Base-by-base conservation (phyloP, 1,139 yeast species). In the Pichia norvegensis region DNA sequence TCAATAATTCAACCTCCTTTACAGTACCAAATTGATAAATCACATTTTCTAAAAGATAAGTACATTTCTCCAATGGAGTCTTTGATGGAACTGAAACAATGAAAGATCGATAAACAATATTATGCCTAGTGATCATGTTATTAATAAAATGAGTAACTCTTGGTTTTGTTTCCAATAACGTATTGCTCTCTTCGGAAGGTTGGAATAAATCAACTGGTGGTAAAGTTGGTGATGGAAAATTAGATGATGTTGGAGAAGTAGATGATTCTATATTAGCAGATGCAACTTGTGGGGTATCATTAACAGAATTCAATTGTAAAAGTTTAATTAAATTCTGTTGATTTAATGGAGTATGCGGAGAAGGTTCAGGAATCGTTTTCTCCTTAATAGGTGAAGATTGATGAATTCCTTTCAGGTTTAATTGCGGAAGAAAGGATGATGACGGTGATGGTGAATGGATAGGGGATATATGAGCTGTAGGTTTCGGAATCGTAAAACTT, bases 71-170 rank as follows among this genome's bases (percentile, higher is more conserved):
- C 4, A 29, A 10, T 5, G 61, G 55, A 2, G 62, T 55, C 43
- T 52, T 55, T 27, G 43, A 48, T 7, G 65, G 64, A n/a, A 61
- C 46, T 1, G 64, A 61, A 4, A 62, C 59, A 19, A 57, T 51
- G 41, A 58, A 62, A 2, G 55, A 48, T 46, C 51, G 52, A 47
- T 54, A 56, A 33, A 53, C 52, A 13, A 45, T 43, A 17, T 57
- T 58, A 41, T 60, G 64, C 41, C 58, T 54, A 4, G 58, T 58
- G 10, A 62, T 58, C 10, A 61, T 52, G 10, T 58, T 52, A 43
- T 56, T 55, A 36, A 62, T 59, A 46, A 54, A 61, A 42, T 54
- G 57, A 25, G 48, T 44, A 8, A 59, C 41, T 41, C 52, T 56
- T 4, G 58, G 41, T 29, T 45, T 48, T 4, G 47, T 46, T n/a